phyloP scores from a whole-genome alignment of 495 filamentous ascomycete species.

The Melanomma pulvis-pyrius region DNA sequence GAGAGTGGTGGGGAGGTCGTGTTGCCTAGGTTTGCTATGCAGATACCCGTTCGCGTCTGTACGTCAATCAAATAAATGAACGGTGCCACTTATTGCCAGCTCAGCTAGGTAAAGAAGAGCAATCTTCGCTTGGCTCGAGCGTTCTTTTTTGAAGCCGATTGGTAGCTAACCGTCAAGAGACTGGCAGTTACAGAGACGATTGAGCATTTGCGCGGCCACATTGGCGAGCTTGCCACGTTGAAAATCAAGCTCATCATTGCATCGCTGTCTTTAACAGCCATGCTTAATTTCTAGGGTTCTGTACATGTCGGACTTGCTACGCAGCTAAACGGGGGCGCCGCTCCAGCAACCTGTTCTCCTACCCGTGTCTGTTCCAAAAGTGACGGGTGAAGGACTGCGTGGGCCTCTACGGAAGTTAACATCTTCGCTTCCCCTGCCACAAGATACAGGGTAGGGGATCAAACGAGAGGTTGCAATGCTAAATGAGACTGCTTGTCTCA shows the following conservation, averaged over 20 bases:
- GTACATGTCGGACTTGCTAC: background rate
- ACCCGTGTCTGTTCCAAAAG: conserved; percentile 16
- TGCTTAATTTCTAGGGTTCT: too few relatives aligned
- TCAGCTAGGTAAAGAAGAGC: conserved; percentile 20
- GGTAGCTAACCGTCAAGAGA: background rate
- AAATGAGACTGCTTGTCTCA: conserved; percentile 1
- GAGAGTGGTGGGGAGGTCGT: background rate
- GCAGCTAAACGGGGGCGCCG: background rate
- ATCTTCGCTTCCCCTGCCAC: conserved; percentile 1
- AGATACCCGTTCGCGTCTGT: conserved; percentile 17
- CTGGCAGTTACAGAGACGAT: background rate
- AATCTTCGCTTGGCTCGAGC: conserved; percentile 4
- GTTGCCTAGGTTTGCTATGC: conserved; percentile 24
- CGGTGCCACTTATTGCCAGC: conserved; percentile 6
- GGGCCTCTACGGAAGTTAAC: conserved; percentile 3
- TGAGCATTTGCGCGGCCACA: background rate
- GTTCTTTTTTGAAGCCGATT: conserved; percentile 5
- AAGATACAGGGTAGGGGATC: conserved; percentile 6
- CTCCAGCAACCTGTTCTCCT: background rate
- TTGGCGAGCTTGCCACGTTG: conserved; percentile 21
- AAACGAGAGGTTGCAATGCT: conserved; percentile 4
- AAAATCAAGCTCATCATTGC: conserved; percentile 8
- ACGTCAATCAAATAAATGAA: conserved; percentile 16
- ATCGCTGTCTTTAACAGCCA: conserved; percentile 13
- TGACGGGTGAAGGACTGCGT: conserved; percentile 4